These are phyloP conservation scores for Phytophthora constricta DNA, from an alignment of 352 stramenopile species.

Conservation along the genomic window DNA sequence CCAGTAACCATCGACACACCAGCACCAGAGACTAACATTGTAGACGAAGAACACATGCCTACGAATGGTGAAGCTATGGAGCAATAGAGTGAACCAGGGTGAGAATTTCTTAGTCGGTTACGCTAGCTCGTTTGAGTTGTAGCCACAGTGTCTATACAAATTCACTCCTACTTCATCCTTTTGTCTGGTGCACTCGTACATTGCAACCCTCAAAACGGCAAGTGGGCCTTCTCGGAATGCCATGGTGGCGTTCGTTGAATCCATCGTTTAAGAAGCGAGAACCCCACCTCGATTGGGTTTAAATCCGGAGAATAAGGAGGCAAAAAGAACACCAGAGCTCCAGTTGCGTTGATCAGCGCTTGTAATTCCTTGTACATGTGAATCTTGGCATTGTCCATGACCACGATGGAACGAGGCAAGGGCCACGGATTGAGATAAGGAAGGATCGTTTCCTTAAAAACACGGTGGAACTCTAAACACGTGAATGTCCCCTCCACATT, in stretches of 20 bases:
- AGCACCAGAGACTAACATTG: too few species aligned
- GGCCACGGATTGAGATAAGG: slow-evolving; percentile 92
- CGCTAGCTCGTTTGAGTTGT: slow-evolving; percentile 4
- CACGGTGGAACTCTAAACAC: slow-evolving; percentile 85
- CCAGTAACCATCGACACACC: too few species aligned
- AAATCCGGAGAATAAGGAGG: not conserved
- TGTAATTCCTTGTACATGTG: slow-evolving; percentile 94
- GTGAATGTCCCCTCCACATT: slow-evolving; percentile 41
- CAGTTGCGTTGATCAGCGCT: slow-evolving; percentile 93
- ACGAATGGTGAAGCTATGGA: slow-evolving; percentile 3
- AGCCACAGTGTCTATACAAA: slow-evolving; percentile 18
- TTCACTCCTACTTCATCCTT: not conserved
- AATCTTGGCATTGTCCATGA: slow-evolving; percentile 63
- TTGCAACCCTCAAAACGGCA: too few species aligned
- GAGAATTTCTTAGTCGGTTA: slow-evolving; percentile 2
- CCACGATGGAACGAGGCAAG: slow-evolving; percentile 72
- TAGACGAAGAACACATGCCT: not conserved
- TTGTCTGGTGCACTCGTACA: too few species aligned
- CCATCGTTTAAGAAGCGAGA: too few species aligned
- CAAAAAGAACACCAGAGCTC: slow-evolving; percentile 71
- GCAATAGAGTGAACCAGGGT: not conserved
- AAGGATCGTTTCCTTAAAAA: slow-evolving; percentile 64
- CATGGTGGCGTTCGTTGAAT: too few species aligned
- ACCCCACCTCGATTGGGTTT: not conserved
- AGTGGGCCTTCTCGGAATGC: too few species aligned